These are phyloP conservation scores for Rossbeevera mucosa DNA, from an alignment of 768 basidiomycete species.

Conservation along the genomic window DNA sequence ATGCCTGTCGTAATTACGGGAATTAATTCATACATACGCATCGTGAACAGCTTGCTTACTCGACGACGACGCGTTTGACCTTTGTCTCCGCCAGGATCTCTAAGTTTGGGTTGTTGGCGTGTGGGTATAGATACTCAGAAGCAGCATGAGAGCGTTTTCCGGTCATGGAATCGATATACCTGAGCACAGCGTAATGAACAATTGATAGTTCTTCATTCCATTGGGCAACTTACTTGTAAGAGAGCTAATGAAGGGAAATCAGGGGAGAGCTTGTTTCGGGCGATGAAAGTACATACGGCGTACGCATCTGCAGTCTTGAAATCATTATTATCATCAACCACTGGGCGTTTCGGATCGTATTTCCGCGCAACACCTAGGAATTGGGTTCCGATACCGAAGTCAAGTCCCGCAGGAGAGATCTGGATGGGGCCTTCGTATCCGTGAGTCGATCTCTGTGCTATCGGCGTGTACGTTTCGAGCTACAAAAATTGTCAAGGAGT, in stretches of 20 bases:
- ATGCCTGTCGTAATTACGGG: neutral
- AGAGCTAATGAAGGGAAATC: constrained; percentile 5
- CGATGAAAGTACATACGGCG: constrained; percentile 15
- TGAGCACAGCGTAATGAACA: neutral
- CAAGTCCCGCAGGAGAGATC: constrained; percentile 13
- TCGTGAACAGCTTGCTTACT: neutral
- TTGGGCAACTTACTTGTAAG: constrained; percentile 14
- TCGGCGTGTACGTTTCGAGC: constrained; percentile 35
- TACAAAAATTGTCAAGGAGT: constrained; percentile 42
- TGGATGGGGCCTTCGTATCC: constrained; percentile 33
- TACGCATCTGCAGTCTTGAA: constrained; percentile 31
- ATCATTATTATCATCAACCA: constrained; percentile 45
- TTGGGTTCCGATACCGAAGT: constrained; percentile 31
- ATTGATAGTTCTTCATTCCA: neutral
- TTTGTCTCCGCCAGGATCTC: neutral
- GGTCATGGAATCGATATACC: constrained; percentile 1
- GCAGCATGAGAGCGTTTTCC: constrained; percentile 5
- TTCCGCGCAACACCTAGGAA: constrained; percentile 42
- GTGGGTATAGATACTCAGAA: constrained; percentile 1
- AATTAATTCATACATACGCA: neutral
- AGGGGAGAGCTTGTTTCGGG: neutral
- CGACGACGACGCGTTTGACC: constrained; percentile 4
- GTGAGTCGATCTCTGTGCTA: constrained; percentile 32
- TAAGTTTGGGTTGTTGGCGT: neutral
- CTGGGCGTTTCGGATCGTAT: constrained; percentile 45